Evolutionary conservation across 192 early-diverging fungal genomes (phyloP), one percentile per base, ranked within the genome.

Genomic region (Tieghemiomyces parasiticus): DNA sequence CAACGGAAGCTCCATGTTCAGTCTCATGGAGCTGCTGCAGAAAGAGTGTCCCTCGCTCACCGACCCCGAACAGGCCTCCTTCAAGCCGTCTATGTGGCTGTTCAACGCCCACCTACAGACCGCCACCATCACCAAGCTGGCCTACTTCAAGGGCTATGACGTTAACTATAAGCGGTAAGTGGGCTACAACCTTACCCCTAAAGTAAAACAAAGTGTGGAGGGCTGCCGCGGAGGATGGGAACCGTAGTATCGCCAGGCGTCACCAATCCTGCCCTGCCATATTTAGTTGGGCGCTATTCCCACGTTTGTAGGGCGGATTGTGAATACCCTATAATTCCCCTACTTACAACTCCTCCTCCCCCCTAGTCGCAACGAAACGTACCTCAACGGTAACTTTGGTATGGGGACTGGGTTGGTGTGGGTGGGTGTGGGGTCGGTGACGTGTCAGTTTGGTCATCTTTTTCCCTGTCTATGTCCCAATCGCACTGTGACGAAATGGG

Each of bases 101-200:
- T 73, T 71, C 46, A 84, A 75, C 38, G 85, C 87, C 13, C 85
- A 93, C 67, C 44, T 89, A 34, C 91, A 93, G 65, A 92, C 90
- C n/a, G 70, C 78, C 32, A 81, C 73, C 58, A 81, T 84, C 42
- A 72, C 81, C 38, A 65, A 77, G 19, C 65, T 58, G 55, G 65
- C 67, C 56, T 60, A 56, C 67, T 64, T 34, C 54, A 67, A 38
- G n/a, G 54, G 52, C 12, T 61, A 76, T 35, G 44, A 65, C 25
- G 74, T 85, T 22, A 59, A 69, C n/a, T 91, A 85, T 60, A 71
- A 85, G 47, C 68, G 83, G 81, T 87, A 76, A 58, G 63, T n/a
- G 46, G 63, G 65, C 58, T 70, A 63, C 61, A 74, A 63, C 45
- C 47, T 33, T 55, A n/a, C n/a, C n/a, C n/a, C n/a, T n/a, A n/a